These are phyloP conservation scores for Protostelium mycophagum DNA, from an alignment of 78 protist genomes.

Conservation along the genomic window DNA sequence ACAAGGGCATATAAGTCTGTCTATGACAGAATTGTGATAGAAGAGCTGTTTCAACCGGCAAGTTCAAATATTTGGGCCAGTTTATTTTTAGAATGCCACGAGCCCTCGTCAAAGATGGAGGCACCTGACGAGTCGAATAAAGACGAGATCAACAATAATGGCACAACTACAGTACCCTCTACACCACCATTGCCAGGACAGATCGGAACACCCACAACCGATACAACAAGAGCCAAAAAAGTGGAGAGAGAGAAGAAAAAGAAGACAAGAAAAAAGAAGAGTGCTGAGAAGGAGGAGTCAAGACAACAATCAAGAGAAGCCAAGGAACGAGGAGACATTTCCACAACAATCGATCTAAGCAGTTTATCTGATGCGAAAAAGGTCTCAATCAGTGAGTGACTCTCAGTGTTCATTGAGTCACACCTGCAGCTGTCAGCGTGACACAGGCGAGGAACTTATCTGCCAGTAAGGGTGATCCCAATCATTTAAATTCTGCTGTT, in stretches of 20 bases:
- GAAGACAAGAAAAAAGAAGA: background rate
- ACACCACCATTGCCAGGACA: background rate
- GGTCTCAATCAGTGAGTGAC: background rate
- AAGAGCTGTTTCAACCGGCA: too few species aligned
- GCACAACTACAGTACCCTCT: background rate
- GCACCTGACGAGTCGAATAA: background rate
- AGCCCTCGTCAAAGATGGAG: too few species aligned
- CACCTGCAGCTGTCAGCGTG: background rate
- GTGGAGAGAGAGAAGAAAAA: background rate
- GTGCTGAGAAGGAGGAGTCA: background rate
- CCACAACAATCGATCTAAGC: background rate
- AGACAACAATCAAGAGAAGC: background rate
- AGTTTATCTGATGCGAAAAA: background rate
- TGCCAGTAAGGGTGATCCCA: background rate
- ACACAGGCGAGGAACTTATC: background rate
- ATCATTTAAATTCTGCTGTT: background rate
- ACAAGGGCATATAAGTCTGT: too few species aligned
- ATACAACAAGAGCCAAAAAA: background rate
- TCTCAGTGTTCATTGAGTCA: background rate
- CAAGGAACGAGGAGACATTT: background rate
- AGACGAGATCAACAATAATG: constrained; percentile 1
- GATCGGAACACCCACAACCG: background rate
- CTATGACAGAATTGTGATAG: too few species aligned
- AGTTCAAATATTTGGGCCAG: too few species aligned
- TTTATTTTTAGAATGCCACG: too few species aligned